Base-by-base conservation (phyloP, 1,284 basidiomycete species). In the Ganoderma lingzhi region DNA sequence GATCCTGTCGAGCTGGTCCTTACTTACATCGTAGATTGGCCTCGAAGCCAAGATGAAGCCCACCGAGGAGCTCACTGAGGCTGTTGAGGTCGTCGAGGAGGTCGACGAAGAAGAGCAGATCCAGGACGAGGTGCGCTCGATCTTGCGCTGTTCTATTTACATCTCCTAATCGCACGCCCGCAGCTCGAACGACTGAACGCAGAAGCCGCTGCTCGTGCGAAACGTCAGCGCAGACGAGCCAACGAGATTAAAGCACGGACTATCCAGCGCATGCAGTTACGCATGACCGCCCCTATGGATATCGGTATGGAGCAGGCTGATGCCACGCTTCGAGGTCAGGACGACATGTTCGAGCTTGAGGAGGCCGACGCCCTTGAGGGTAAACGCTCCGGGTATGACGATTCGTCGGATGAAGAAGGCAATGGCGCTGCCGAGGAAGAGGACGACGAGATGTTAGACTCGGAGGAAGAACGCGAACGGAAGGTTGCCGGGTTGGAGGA, bases 221-320 rank as follows among this genome's bases (percentile, higher is more conserved):
- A 96, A 79, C 91, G 96, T 19, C 94, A 97, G 77, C 88, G 95
- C 68, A 90, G 96, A 70, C 88, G 90, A 51, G 91, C 92, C 9
- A 99, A 99, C 82, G 98, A 99, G 83, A 85, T 94, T 76, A 95
- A 94, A 81, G 86, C 90, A 44, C 90, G 92, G 72, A 95, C 95
- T 6, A 92, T 99, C 59, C 95, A 96, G 80, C 94, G 97, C 71
- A 94, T 99, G 88, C 98, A 99, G 80, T 87, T 99, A 60, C 93
- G 96, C 78, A 99, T 99, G 98, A 96, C 94, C 8, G 96, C 96
- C 9, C 98, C 96, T 32, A 84, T 97, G 76, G 96, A 99, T 72
- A 96, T 98, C 73, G 98, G 97, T 80, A 84, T 99, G 76, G 96
- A 99, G 76, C 91, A 93, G 76, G 85, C 84, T 56, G 96, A 97